These are phyloP conservation scores for Skeletonema potamos DNA, from an alignment of 108 stramenopile species.

Conservation along the genomic window DNA sequence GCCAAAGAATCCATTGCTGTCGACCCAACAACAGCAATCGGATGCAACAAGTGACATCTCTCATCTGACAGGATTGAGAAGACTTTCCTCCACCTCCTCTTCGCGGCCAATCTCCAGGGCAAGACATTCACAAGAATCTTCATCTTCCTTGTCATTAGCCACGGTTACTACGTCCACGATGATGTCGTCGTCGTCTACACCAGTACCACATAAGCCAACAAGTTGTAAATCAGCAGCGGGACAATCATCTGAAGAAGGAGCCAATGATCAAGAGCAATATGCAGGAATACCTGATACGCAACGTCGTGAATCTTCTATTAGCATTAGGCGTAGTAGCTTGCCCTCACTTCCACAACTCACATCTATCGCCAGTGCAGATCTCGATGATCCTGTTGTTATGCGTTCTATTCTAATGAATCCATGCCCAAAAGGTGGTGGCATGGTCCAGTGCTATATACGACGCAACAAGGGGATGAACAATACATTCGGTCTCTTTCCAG, in stretches of 20 bases:
- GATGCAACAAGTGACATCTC: not conserved
- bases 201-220: not conserved
- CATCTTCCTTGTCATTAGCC: not conserved
- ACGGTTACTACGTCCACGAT: not conserved
- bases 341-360: slow-evolving; percentile 5
- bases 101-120: not conserved
- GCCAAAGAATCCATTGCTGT: not conserved
- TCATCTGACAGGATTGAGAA: not conserved
- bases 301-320: not conserved
- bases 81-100: not conserved
- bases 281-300: not conserved
- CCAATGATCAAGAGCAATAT: not conserved
- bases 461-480: slow-evolving; percentile 73
- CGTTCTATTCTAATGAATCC: slow-evolving; percentile 69
- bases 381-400: slow-evolving; percentile 45
- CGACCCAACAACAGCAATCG: not conserved
- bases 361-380: slow-evolving; percentile 37
- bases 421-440: slow-evolving; percentile 61
- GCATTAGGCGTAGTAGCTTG: not conserved
- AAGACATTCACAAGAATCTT: not conserved
- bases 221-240: not conserved
- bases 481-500: slow-evolving; percentile 64
- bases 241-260: not conserved
- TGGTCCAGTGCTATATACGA: slow-evolving; percentile 83
- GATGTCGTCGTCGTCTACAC: not conserved